Base-by-base conservation (phyloP, 1,284 basidiomycete genomes). In the Lentinula novae-zelandiae region DNA sequence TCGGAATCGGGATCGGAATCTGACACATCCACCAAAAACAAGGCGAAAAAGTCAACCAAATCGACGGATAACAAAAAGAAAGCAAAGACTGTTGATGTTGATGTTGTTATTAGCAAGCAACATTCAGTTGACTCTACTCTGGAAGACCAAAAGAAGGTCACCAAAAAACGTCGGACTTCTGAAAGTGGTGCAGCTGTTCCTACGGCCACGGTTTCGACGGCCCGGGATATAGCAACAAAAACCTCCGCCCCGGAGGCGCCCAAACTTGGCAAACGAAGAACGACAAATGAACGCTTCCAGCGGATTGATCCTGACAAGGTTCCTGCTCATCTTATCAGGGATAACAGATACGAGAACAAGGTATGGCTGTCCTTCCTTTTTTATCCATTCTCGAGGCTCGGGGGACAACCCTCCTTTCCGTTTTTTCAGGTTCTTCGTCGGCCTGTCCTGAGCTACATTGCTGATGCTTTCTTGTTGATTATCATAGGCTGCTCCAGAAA, bases 311-410 rank as follows among this genome's bases (percentile, higher is more conserved):
- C 80, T 1, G 85, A 89, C 22, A 78, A 86, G 58, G 78, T 93
- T 5, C 83, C 79, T 67, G 69, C 78, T 1, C 81, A 91, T 61
- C 76, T 83, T 46, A 74, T 88, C 51, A 72, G 94, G 70, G 86
- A 96, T 71, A 98, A 96, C 71, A 83, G 86, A 49, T 99, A 96
- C 67, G 83, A 89, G 55, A 85, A 88, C 38, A 91, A 90, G 78
- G 93, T 92, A 68, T 63, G 8, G 20, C 8, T 6, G 0, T 20
- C 22, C 42, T 38, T 2, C 36, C 5, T 22, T 46, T 22, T 53
- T n/a, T 40, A 34, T 34, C n/a, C 44, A 34, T 49, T n/a, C 1
- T n/a, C 13, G 39, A 15, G 39, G 15, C 15, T 17, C 34, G 8
- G 12, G 39, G 10, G 15, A 42, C 42, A 12, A 31, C 27, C 15